phyloP scores from a whole-genome alignment of 1,284 basidiomycete species.

The Cutaneotrichosporon arboriforme region DNA sequence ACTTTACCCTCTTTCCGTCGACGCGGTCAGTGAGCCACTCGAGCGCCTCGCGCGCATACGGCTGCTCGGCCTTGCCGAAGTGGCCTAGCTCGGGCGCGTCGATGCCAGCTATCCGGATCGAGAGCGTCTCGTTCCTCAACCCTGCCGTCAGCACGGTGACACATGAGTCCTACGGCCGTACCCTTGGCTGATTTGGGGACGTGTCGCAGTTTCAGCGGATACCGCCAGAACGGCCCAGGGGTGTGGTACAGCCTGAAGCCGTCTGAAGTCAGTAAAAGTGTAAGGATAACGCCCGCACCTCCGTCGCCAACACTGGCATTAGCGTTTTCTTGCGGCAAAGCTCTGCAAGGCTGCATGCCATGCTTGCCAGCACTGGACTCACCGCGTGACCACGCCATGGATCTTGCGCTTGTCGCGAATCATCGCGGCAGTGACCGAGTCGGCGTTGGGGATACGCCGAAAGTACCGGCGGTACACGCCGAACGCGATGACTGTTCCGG shows the following conservation, averaged over 20 bases:
- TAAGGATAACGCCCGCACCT: slow-evolving; percentile 29
- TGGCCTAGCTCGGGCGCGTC: slow-evolving; percentile 83
- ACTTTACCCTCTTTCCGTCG: slow-evolving; percentile 49
- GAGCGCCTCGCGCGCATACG: slow-evolving; percentile 63
- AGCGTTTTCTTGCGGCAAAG: no score
- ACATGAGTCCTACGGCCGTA: slow-evolving; percentile 32
- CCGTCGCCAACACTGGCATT: slow-evolving; percentile 66
- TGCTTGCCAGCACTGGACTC: slow-evolving; percentile 22
- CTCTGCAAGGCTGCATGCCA: no score
- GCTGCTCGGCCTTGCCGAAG: slow-evolving; percentile 71
- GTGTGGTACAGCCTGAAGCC: slow-evolving; percentile 67
- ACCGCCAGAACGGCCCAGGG: slow-evolving; percentile 64
- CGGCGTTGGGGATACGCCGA: slow-evolving; percentile 55
- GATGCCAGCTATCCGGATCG: slow-evolving; percentile 76
- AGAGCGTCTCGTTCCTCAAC: slow-evolving; percentile 68
- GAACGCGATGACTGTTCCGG: slow-evolving; percentile 48
- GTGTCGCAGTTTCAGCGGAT: slow-evolving; percentile 62
- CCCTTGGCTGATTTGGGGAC: slow-evolving; percentile 62
- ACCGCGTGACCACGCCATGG: slow-evolving; percentile 69
- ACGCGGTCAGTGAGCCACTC: slow-evolving; percentile 61
- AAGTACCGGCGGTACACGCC: slow-evolving; percentile 53
- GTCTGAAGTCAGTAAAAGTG: slow-evolving; percentile 46
- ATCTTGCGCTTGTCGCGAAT: slow-evolving; percentile 59
- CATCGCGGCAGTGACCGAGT: slow-evolving; percentile 60
- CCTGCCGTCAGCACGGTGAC: slow-evolving; percentile 50